phyloP scores from a whole-genome alignment of 176 grass and related monocot genomes.

The Eragrostis curvula region DNA sequence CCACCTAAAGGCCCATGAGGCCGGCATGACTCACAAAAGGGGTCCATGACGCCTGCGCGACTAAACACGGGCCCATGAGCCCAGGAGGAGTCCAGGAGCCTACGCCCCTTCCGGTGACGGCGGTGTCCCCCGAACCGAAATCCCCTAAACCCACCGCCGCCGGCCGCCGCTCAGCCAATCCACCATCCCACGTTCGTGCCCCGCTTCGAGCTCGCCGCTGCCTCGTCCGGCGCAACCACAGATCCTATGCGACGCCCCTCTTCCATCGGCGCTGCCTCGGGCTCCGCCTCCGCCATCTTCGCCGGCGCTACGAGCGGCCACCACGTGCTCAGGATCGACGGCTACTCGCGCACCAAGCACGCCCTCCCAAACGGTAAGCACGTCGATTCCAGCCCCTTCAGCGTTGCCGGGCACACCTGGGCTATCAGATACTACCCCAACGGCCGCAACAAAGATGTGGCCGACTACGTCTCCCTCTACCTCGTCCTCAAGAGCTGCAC shows the following conservation, averaged over 20 bases:
- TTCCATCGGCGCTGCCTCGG: neutral
- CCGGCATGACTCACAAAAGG: too few species aligned
- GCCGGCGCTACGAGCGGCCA: neutral
- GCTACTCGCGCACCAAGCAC: constrained; percentile 9
- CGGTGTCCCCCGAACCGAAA: too few species aligned
- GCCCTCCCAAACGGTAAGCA: neutral
- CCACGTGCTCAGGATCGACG: constrained; percentile 23
- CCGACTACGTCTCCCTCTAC: constrained; percentile 23
- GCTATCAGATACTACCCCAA: constrained; percentile 40
- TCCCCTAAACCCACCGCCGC: too few species aligned
- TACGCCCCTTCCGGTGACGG: too few species aligned
- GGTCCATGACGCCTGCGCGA: too few species aligned
- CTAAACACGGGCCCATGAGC: too few species aligned
- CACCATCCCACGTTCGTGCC: too few species aligned
- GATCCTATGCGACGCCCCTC: neutral
- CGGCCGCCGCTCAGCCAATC: too few species aligned
- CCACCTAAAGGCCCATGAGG: too few species aligned
- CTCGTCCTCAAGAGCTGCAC: neutral
- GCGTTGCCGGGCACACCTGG: constrained; percentile 28
- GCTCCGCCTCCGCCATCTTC: constrained; percentile 1
- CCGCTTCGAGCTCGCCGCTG: too few species aligned
- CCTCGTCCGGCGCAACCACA: too few species aligned
- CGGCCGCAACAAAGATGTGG: neutral
- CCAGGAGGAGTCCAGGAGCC: too few species aligned
- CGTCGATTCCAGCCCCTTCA: constrained; percentile 28